Base-by-base conservation (phyloP, 2,329 filamentous ascomycete species). In the Pseudogymnoascus sp. region DNA sequence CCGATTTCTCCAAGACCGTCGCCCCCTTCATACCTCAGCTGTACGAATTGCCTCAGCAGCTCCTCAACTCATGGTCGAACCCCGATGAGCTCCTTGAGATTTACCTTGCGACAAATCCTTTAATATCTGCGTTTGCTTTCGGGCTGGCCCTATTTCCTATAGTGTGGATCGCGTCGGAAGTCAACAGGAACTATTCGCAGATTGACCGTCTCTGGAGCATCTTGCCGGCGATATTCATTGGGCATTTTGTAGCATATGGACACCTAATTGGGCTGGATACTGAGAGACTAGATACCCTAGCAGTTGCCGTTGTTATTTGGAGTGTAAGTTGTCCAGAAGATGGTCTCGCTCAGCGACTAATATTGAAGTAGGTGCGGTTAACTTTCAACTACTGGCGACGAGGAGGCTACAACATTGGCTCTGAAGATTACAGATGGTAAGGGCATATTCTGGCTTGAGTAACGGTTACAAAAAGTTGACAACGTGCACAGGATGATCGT, bases 331-430 rank as follows among this genome's bases (percentile, higher is more conserved):
- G 8, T 38, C 5, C 43, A 2, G 31, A 22, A 19, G 3, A 31
- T 14, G 10, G 28, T 53, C 22, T 14, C 40, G 41, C 16, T 26
- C 50, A 28, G 22, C 16, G 37, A 59, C 66, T 68, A 59, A 67
- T 26, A 43, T 28, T 31, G 56, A 14, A 59, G 19, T 68, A 92
- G 90, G 74, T 78, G 64, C 89, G 95, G 10, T 79, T 99, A 76
- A 98, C 93, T 2, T 98, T 85, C 81, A 99, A 99, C 77, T 99
- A 97, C 78, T 96, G 90, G 88, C 89, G 95, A 64, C 96, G 91
- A 75, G 95, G 95, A 40, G 95, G 95, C 24, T 99, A 99, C 75
- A 79, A 82, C 14, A 81, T 93, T 67, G 93, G 95, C 38, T 93
- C 89, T 14, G 93, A 99, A 76, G 95, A 99, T 75, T 99, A 99